Percentiles rank a stretch among this genome's conserved stretches.
phyloP scores from a whole-genome alignment of 345 rosid genomes.

The Ailanthus altissimus region DNA sequence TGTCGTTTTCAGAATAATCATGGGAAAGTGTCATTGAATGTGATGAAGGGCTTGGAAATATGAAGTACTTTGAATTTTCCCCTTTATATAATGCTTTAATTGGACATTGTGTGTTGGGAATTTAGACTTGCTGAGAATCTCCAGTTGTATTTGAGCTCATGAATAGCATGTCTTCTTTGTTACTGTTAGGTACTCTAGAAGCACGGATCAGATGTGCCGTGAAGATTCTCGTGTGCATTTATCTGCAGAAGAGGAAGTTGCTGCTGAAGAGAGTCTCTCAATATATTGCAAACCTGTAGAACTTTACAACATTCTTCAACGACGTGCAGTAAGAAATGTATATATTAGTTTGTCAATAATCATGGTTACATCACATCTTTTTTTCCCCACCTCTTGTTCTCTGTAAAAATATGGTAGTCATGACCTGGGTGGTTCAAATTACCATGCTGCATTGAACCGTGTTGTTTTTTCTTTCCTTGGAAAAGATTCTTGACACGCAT shows the following conservation, averaged over 20 bases:
- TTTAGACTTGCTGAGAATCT: neutral
- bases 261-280: constrained; percentile 85
- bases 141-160: constrained; percentile 3
- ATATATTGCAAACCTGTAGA: constrained; percentile 97
- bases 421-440: constrained; percentile 4
- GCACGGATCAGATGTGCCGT: constrained; percentile 90
- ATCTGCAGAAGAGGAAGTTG: constrained; percentile 83
- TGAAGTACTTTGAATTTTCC: neutral
- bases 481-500: constrained; percentile 8
- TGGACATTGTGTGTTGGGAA: neutral
- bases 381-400: neutral
- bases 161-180: neutral
- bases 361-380: neutral
- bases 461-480: constrained; percentile 11
- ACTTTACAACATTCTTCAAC: constrained; percentile 90
- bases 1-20: neutral
- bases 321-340: constrained; percentile 79
- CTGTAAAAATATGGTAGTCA: neutral
- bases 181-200: constrained; percentile 64
- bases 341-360: constrained; percentile 7
- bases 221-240: constrained; percentile 75
- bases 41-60: neutral
- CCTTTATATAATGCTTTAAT: neutral
- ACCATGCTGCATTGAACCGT: neutral
- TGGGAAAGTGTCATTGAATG: neutral